A percentile compares a stretch with the other conserved stretches of the same genome.
Conservation (phyloP, 1,284 basidiomycete genomes). For the Sutorius eximius region DNA sequence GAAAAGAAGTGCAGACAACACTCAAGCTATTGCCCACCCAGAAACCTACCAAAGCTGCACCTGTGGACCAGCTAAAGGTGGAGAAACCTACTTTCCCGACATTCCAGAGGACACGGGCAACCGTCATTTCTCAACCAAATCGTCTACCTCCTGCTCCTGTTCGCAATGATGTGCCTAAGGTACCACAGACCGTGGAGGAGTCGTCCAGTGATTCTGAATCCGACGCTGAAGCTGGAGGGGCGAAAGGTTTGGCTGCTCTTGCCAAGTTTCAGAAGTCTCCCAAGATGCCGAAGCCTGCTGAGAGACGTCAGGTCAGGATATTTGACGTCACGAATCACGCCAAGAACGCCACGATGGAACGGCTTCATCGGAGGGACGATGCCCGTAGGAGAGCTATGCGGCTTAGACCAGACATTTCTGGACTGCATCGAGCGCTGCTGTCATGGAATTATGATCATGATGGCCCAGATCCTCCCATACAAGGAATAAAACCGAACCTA, state of each 20-base stretch:
- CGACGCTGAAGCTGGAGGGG: constrained; percentile 50
- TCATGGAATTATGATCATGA: constrained; percentile 83
- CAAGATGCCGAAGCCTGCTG: constrained; percentile 53
- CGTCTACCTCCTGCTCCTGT: constrained; percentile 13
- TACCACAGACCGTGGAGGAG: constrained; percentile 23
- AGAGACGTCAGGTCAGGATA: constrained; percentile 71
- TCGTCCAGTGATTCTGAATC: constrained; percentile 51
- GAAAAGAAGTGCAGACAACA: constrained; percentile 27
- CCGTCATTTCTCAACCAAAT: constrained; percentile 16
- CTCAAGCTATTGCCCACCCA: constrained; percentile 15
- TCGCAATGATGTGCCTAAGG: constrained; percentile 29
- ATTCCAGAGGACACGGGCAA: constrained; percentile 33
- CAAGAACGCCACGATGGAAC: constrained; percentile 46
- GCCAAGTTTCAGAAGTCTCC: constrained; percentile 63
- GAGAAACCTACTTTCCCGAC: constrained; percentile 36
- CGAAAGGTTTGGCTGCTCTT: constrained; percentile 57
- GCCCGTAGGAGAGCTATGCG: constrained; percentile 67
- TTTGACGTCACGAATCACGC: constrained; percentile 54
- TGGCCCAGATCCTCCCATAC: constrained; percentile 58
- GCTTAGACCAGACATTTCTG: constrained; percentile 80
- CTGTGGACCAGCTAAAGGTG: constrained; percentile 39
- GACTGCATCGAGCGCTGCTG: constrained; percentile 79
- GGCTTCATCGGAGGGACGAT: constrained; percentile 58
- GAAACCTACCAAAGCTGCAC: constrained; percentile 25
- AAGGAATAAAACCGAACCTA: constrained; percentile 38